Evolutionary conservation across 352 stramenopile species (phyloP), one percentile per base, ranked within the genome.

Genomic region (Globisporangium barbulae): DNA sequence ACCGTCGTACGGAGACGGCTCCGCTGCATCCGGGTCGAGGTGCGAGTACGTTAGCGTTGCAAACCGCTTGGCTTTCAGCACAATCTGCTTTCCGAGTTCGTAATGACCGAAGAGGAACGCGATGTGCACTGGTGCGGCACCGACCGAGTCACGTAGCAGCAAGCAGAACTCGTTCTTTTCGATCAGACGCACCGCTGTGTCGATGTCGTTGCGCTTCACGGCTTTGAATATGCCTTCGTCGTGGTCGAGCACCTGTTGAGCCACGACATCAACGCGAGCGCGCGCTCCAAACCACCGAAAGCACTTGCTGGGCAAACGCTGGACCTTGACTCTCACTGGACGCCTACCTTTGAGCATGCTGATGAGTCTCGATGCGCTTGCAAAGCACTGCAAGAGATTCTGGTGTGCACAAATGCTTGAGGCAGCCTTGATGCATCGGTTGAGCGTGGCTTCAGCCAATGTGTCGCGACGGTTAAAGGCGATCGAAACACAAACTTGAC

Each of bases 91-190:
- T 17, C 75, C 78, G 13, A 90, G 61, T 17, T 82, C 76, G 31
- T 78, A 78, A 63, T 90, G 79, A 15, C 72, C 71, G n/a, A 77
- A 88, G 0, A 90, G 71, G 49, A 87, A 88, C 0, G 81, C 76
- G 5, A 88, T 72, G 48, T 84, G 78, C 1, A 90, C 55, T 4
- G 78, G 76, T 5, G 78, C 72, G 0, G 76, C 76, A 19, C 74
- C 78, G 13, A 83, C 80, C 28, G 73, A 80, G 59, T 90, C 81
- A 9, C 81, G 74, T 21, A 75, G 44, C 22, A 65, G 39, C 44
- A 90, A 55, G 19, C 78, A 82, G 8, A 58, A 61, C 8, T 68
- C 56, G 56, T 81, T 74, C 5, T 59, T 50, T 13, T 77, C 68
- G 3, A 90, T 65, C 19, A 84, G 65, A 0, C 58, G 44, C 17